Conservation (phyloP, 1,284 basidiomycete genomes). For the Sparassis latifolia region DNA sequence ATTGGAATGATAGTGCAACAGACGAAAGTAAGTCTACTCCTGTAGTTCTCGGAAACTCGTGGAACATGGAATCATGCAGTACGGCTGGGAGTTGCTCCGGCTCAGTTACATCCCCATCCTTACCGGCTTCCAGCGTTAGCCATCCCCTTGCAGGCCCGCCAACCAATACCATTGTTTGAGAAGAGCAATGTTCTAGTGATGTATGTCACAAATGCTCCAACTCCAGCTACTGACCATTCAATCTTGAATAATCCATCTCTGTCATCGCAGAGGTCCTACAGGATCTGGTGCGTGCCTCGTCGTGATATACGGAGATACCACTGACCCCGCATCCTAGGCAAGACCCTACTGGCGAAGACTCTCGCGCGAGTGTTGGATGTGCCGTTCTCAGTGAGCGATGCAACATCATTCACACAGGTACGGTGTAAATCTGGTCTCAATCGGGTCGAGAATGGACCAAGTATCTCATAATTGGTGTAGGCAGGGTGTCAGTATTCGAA, state of each 20-base stretch:
- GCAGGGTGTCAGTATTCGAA: conserved; percentile 62
- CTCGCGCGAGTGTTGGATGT: conserved; percentile 84
- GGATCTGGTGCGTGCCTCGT: conserved; percentile 55
- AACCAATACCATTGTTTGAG: conserved; percentile 63
- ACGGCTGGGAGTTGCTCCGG: conserved; percentile 37
- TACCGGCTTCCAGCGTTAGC: conserved; percentile 30
- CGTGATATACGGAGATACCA: no score
- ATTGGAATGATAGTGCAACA: conserved; percentile 15
- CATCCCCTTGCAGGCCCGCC: conserved; percentile 35
- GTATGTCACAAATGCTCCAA: conserved; percentile 35
- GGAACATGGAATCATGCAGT: conserved; percentile 16
- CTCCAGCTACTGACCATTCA: conserved; percentile 1
- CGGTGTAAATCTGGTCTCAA: conserved; percentile 7
- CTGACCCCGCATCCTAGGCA: conserved; percentile 44
- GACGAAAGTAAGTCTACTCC: conserved; percentile 28
- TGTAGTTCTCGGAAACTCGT: conserved; percentile 1
- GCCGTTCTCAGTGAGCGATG: conserved; percentile 85
- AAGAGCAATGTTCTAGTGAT: conserved; percentile 92
- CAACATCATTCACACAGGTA: conserved; percentile 80
- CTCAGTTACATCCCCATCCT: conserved; percentile 51
- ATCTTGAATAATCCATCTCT: conserved; percentile 5
- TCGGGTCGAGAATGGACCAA: not conserved
- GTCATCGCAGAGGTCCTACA: conserved; percentile 61
- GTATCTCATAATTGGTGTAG: conserved; percentile 28
- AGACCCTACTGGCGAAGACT: conserved; percentile 82